Base-by-base conservation (phyloP, 2,329 filamentous ascomycete genomes). In the Fusarium chlamydosporum region DNA sequence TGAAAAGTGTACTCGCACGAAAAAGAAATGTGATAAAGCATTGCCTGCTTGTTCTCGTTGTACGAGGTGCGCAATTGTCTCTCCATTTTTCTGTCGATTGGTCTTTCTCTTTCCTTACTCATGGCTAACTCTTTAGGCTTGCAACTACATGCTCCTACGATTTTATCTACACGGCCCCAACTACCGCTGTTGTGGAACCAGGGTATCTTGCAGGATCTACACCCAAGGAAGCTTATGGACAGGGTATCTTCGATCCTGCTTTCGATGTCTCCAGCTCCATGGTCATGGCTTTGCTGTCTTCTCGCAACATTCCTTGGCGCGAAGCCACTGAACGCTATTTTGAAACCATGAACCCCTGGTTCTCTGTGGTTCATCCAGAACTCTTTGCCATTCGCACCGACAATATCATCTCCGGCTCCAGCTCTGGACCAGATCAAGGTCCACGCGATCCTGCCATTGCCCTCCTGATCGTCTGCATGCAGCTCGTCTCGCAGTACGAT, bases 391-490 rank as follows among this genome's bases (percentile, higher is more conserved):
- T 74, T 26, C 76, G 78, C 48, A 64, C 67, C 26, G 68, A 74
- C 16, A 61, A 15, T 23, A 31, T 62, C 26, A 48, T 45, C 26
- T 52, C 59, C 34, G 46, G 43, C 13, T 31, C 59, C 27, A 53
- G 59, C 29, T 43, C 64, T 46, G 56, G 42, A 29, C 42, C 71
- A 31, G 71, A 54, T 41, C 45, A 64, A 37, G 58, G 60, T 6
- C 72, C 70, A 34, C 66, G 61, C 26, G 68, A 76, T 33, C 70
- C 74, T 13, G 76, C 77, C 16, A 51, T 80, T 18, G 81, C 80
- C 23, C 74, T 83, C 27, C 75, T 83, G 42, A 71, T 82, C 27
- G 77, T 82, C 26, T 79, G 80, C 54, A 83, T 83, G 79, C 79
- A 82, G 56, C 77, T 83, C 18, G 78, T 75, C 20, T 80, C 80